Base-by-base conservation (phyloP, 1,139 yeast genomes). In the Hemisphaericaspora subhashii region DNA sequence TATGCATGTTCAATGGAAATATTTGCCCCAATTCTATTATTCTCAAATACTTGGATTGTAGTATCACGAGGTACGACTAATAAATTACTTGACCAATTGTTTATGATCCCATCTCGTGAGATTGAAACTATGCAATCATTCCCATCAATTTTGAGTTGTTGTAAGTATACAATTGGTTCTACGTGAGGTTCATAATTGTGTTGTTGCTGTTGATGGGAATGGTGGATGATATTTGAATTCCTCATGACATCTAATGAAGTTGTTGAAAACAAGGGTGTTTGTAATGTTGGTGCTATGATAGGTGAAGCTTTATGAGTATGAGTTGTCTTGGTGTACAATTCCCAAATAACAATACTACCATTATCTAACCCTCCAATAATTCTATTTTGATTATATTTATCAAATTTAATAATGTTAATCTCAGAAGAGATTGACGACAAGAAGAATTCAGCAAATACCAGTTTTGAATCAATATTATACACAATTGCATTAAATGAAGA, bases 401-500 rank as follows among this genome's bases (percentile, higher is more conserved):
- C 77, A 37, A 70, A 66, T 31, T 51, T 52, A n/a, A 81, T 60
- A 25, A 64, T 64, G 6, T 79, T 66, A 9, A 77, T 72, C 0
- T 80, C 62, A 1, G 72, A 53, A 4, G n/a, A n/a, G n/a, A 63
- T 43, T 41, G 66, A 54, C 14, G 65, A 61, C 36, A 81, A 67
- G 29, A 69, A 66, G 51, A 63, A 72, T 47, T 81, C 86, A 0
- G 85, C 81, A 23, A 59, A 48, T 4, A 53, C 40, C 11, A 39
- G 9, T 5, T 31, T 27, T 21, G 31, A 47, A 16, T 38, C 58
- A 28, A 43, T 41, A 48, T 51, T 61, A 54, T 56, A 68, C 39
- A 61, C 59, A 46, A 54, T 62, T 13, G 64, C 78, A 54, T 74
- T 65, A 27, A 36, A 35, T 28, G 37, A 26, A 49, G 53, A 79